These are phyloP conservation scores for Nothophoma quercina DNA, from an alignment of 2,329 filamentous ascomycete species.

Conservation along the genomic window DNA sequence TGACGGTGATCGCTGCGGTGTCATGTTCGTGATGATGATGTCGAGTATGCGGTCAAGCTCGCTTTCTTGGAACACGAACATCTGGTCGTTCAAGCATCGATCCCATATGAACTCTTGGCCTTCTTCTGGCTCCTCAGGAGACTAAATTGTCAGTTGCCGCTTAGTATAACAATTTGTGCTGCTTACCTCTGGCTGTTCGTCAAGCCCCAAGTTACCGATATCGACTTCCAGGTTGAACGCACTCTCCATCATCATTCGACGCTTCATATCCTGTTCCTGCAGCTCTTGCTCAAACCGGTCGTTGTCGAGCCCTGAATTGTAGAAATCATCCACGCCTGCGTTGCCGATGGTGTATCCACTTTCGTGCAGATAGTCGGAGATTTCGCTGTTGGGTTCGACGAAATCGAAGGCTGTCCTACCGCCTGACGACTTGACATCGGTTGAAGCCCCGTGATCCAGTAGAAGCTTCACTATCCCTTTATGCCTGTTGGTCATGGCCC, in stretches of 20 bases:
- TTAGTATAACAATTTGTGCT: conserved; percentile 48
- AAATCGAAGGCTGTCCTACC: conserved; percentile 96
- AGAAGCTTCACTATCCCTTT: conserved; percentile 94
- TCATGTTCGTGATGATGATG: conserved; percentile 98
- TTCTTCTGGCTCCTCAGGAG: conserved; percentile 80
- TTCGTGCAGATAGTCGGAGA: conserved; percentile 93
- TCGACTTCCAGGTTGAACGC: conserved; percentile 97
- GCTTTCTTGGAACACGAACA: conserved; percentile 98
- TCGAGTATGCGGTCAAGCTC: conserved; percentile 92
- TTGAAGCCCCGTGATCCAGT: conserved; percentile 92
- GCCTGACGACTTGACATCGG: conserved; percentile 92
- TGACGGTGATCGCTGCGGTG: conserved; percentile 90
- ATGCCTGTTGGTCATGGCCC: conserved; percentile 98
- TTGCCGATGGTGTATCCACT: conserved; percentile 91
- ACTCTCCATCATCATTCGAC: conserved; percentile 99
- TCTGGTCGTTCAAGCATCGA: conserved; percentile 92
- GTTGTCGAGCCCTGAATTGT: conserved; percentile 88
- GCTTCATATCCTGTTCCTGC: conserved; percentile 93
- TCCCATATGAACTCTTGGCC: conserved; percentile 96
- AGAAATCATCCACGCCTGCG: conserved; percentile 89
- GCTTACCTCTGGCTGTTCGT: conserved; percentile 94
- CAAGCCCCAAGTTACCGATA: conserved; percentile 91
- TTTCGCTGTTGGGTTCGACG: conserved; percentile 91
- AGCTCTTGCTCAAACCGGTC: conserved; percentile 97
- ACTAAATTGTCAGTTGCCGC: conserved; percentile 36